Percentiles rank a stretch among this genome's conserved stretches.
Conservation (phyloP, 176 grass and related monocot species). For the Oryza australiensis region DNA sequence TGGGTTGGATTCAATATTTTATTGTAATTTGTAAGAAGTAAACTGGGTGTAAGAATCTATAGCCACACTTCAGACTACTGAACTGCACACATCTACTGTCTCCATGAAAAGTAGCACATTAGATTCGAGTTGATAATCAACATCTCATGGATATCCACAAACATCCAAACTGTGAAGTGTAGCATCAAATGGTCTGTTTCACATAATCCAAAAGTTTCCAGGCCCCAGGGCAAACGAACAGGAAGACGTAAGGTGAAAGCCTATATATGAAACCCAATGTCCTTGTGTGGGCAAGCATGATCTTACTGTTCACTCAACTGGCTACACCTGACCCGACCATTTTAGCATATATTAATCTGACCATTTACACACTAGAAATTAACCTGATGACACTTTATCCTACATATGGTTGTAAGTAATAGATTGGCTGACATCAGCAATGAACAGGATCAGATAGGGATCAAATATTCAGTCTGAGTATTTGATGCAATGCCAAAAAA, state of each 20-base stretch:
- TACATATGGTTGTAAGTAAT: neutral
- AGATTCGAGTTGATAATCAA: neutral
- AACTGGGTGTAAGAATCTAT: neutral
- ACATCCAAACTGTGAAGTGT: slow-evolving; percentile 12
- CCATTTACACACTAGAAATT: neutral
- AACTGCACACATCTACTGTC: neutral
- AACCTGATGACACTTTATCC: neutral
- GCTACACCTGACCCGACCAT: neutral
- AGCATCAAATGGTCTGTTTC: neutral
- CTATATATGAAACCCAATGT: neutral
- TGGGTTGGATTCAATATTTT: neutral
- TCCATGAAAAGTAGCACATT: neutral
- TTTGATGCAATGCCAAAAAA: neutral
- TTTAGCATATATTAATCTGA: slow-evolving; percentile 9
- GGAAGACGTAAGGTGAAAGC: slow-evolving; percentile 2
- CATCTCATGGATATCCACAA: neutral
- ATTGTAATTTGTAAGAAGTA: neutral
- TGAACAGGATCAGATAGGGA: neutral
- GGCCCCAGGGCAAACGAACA: neutral
- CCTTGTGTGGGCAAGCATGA: neutral
- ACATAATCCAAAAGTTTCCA: slow-evolving; percentile 25
- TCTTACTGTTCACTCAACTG: neutral
- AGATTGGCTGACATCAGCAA: neutral
- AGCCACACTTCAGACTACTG: neutral
- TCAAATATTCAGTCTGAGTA: neutral